Conservation (phyloP, 805 yeast genomes). For the Komagataella mondaviorum region DNA sequence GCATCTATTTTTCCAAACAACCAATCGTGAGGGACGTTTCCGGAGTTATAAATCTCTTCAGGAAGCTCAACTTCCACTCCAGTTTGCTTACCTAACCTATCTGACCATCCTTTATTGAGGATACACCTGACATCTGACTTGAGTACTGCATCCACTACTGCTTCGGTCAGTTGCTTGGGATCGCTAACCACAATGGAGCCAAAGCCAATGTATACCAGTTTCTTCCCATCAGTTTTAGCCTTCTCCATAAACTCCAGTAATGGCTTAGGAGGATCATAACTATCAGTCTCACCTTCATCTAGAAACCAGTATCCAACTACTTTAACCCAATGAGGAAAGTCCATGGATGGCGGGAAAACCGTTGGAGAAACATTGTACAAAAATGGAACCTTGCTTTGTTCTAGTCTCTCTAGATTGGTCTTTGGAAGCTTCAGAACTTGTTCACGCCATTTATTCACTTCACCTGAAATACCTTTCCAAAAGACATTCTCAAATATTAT, state of each 20-base stretch:
- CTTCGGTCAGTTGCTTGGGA: slow-evolving; percentile 63
- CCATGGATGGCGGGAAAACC: slow-evolving; percentile 85
- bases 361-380: slow-evolving; percentile 81
- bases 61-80: slow-evolving; percentile 42
- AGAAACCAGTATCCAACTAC: slow-evolving; percentile 95
- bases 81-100: slow-evolving; percentile 35
- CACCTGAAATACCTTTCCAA: slow-evolving; percentile 86
- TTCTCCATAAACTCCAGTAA: slow-evolving; percentile 43
- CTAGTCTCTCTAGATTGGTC: slow-evolving; percentile 59
- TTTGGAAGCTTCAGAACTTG: slow-evolving; percentile 48
- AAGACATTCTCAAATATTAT: slow-evolving; percentile 85
- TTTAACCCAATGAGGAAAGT: slow-evolving; percentile 89
- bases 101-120: slow-evolving; percentile 92
- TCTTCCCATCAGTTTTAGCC: slow-evolving; percentile 50
- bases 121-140: slow-evolving; percentile 79
- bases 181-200: slow-evolving; percentile 89
- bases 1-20: slow-evolving; percentile 80
- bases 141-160: slow-evolving; percentile 66
- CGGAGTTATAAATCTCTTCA: slow-evolving; percentile 50
- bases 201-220: slow-evolving; percentile 84
- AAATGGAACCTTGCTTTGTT: slow-evolving; percentile 75
- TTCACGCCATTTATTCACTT: slow-evolving; percentile 80
- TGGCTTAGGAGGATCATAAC: slow-evolving; percentile 46
- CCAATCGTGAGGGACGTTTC: slow-evolving; percentile 89
- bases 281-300: slow-evolving; percentile 41